Percentiles rank a stretch among this genome's conserved stretches.
These are phyloP conservation scores for Dillenia suffruticosa DNA, from an alignment of 164 flowering plant species.

Conservation along the genomic window DNA sequence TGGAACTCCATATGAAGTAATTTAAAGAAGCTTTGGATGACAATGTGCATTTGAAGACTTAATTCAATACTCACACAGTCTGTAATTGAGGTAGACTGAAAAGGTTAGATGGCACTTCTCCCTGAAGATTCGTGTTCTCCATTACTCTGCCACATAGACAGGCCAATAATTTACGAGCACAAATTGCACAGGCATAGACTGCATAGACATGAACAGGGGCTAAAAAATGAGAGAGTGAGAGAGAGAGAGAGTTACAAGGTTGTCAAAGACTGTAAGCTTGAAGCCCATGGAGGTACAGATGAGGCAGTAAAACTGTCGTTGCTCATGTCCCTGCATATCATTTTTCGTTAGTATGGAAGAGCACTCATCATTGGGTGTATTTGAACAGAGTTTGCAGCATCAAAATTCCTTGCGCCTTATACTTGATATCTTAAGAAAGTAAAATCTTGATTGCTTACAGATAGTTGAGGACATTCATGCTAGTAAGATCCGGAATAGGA, in stretches of 20 bases:
- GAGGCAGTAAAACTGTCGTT: slow-evolving; percentile 45
- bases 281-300: slow-evolving; percentile 44
- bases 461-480: slow-evolving; percentile 37
- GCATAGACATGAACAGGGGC: neutral
- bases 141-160: slow-evolving; percentile 26
- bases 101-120: slow-evolving; percentile 35
- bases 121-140: slow-evolving; percentile 45
- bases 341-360: too few relatives aligned
- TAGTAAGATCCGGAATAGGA: slow-evolving; percentile 47
- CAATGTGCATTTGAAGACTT: neutral
- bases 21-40: too few relatives aligned
- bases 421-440: neutral
- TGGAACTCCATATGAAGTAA: too few relatives aligned
- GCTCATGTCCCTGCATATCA: slow-evolving; percentile 54
- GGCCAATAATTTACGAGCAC: too few relatives aligned
- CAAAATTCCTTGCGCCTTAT: too few relatives aligned
- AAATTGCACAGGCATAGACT: neutral
- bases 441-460: slow-evolving; percentile 39
- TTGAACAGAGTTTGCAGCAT: too few relatives aligned
- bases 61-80: slow-evolving; percentile 43
- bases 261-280: slow-evolving; percentile 45
- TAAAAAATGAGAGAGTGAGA: slow-evolving; percentile 6
- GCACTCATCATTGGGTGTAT: too few relatives aligned
- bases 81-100: slow-evolving; percentile 46
- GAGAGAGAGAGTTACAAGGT: slow-evolving; percentile 37